Evolutionary conservation across 2,329 filamentous ascomycete genomes (phyloP), one percentile per base, ranked within the genome.

Genomic region (Cladosporium sp.): DNA sequence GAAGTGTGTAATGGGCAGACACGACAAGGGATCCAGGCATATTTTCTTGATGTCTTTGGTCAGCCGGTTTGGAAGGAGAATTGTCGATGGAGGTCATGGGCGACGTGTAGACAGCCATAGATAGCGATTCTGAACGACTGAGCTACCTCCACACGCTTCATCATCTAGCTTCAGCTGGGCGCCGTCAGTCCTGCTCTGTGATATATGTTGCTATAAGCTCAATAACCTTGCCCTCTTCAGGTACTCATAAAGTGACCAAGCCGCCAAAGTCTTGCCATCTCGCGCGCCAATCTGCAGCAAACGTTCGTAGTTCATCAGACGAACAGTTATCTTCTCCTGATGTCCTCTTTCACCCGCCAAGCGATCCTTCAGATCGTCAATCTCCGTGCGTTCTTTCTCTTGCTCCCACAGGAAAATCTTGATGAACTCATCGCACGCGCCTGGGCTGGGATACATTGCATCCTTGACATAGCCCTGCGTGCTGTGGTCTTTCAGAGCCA

Each of bases 361-460:
- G 48, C 74, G 77, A 4, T 77, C 78, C 55, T 75, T 70, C 55
- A 80, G 66, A 32, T 69, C 69, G 30, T 77, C 67, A 56, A 83
- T 73, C 27, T 79, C 68, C 4, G 63, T 59, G 29, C 72, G 64
- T 1, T 72, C 64, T 52, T 83, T 68, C 3, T 73, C 63, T 59
- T 80, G 81, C 60, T 80, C 73, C 54, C 74, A 78, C 27, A 82
- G 58, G 53, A 82, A 79, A 5, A 82, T 58, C 0, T 78, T 77
- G 20, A 82, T 76, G 56, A 79, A 82, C 54, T 83, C 80, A 60
- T 83, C 80, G 51, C 76, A 77, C 2, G 75, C 80, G 2, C 80
- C 80, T 1, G 76, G 68, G 11, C 72, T 76, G 0, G 78, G 76
- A 58, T 82, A 82, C 41, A 80, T 68, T 0, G 70, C 77, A 43